phyloP scores from a whole-genome alignment of 768 basidiomycete species.

The Pulveroboletus ravenelii region DNA sequence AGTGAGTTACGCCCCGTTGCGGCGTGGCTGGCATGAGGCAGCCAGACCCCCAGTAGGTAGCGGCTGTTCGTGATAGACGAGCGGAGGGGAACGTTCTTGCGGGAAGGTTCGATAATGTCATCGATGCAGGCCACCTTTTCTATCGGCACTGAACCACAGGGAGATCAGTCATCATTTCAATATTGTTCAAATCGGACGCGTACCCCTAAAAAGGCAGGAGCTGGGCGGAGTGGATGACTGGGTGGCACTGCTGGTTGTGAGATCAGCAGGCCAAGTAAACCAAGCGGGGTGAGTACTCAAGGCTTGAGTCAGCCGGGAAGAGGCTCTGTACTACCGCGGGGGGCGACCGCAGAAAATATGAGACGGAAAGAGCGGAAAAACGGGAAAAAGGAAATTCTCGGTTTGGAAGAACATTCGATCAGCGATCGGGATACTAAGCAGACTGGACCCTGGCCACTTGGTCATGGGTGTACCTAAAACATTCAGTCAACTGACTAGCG shows the following conservation, averaged over 20 bases:
- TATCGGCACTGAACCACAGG: conserved; percentile 21
- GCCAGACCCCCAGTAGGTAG: conserved; percentile 26
- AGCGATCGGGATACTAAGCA: conserved; percentile 11
- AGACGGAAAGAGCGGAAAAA: conserved; percentile 3
- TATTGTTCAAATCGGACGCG: conserved; percentile 14
- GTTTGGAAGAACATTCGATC: conserved; percentile 17
- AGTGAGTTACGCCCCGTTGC: conserved; percentile 28
- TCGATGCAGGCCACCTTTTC: conserved; percentile 22
- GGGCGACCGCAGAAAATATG: background rate
- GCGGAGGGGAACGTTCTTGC: conserved; percentile 24
- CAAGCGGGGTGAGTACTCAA: background rate
- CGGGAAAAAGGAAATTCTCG: conserved; percentile 11
- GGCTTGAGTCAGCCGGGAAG: background rate
- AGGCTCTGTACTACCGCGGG: background rate
- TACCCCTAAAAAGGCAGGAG: conserved; percentile 26
- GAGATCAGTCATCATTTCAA: conserved; percentile 34
- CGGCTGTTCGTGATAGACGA: conserved; percentile 33
- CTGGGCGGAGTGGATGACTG: conserved; percentile 1
- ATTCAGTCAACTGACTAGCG: background rate
- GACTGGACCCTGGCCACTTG: conserved; percentile 11
- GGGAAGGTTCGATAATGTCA: conserved; percentile 29
- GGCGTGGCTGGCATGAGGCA: conserved; percentile 36
- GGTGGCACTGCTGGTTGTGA: background rate
- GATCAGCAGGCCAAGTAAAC: conserved; percentile 10
- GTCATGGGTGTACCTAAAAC: background rate